These are phyloP conservation scores for Cochlearia excelsa DNA, from an alignment of 345 rosid species.

Conservation along the genomic window DNA sequence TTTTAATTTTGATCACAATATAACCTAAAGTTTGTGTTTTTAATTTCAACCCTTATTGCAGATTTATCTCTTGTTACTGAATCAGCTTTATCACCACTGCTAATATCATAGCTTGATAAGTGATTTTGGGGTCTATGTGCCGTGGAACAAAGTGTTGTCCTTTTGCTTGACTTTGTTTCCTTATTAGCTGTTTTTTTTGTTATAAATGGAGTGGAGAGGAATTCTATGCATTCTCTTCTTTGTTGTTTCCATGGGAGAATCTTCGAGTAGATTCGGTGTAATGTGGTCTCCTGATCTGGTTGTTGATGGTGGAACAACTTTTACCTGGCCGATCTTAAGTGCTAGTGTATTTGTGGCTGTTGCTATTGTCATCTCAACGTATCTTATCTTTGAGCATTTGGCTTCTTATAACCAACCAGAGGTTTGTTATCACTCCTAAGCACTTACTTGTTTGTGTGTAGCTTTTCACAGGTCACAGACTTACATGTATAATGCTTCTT, in stretches of 20 bases:
- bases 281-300: constrained; percentile 48
- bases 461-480: too few relatives aligned
- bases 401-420: constrained; percentile 95
- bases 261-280: constrained; percentile 44
- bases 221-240: constrained; percentile 49
- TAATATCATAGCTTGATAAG: constrained; percentile 1
- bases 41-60: constrained; percentile 21
- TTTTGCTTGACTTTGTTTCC: constrained; percentile 16
- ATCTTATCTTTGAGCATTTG: constrained; percentile 85
- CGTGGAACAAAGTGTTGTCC: neutral
- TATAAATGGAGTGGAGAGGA: constrained; percentile 63
- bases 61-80: neutral
- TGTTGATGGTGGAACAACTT: constrained; percentile 39
- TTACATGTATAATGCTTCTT: neutral
- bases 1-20: constrained; percentile 5
- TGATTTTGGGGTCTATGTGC: constrained; percentile 6
- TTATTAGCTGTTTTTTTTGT: neutral
- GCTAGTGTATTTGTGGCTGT: constrained; percentile 77
- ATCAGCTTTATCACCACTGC: neutral
- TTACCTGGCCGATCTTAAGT: constrained; percentile 83
- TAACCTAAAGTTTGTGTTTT: neutral
- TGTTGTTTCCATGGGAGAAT: constrained; percentile 56
- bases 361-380: constrained; percentile 80
- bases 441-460: neutral
- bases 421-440: constrained; percentile 49